Percentiles rank a stretch among this genome's conserved stretches.
These are phyloP conservation scores for Adansonia madagascariensis DNA, from an alignment of 441 rosid species.

Conservation along the genomic window DNA sequence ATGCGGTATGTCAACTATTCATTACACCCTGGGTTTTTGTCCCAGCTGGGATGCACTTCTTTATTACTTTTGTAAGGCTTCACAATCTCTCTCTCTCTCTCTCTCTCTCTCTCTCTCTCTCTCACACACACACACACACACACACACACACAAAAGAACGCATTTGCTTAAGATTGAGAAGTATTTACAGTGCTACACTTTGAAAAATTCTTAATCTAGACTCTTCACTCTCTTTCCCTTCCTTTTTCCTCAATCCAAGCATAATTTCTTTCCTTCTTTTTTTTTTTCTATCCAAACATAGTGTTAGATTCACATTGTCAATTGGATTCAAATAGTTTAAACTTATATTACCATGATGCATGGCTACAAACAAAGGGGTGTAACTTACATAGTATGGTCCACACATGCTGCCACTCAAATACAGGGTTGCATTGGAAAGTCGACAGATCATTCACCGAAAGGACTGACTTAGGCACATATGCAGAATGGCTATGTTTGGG, in stretches of 20 bases:
- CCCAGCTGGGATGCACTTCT: slow-evolving; percentile 9
- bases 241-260: too few relatives aligned
- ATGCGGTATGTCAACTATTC: background rate
- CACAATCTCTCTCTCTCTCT: too few relatives aligned
- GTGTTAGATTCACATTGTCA: background rate
- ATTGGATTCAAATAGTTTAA: background rate
- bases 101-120: too few relatives aligned
- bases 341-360: background rate
- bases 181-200: background rate
- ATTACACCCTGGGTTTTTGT: background rate
- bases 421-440: background rate
- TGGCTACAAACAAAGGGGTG: background rate
- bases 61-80: background rate
- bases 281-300: too few relatives aligned
- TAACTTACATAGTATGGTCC: background rate
- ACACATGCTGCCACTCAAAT: background rate
- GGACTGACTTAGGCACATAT: slow-evolving; percentile 6
- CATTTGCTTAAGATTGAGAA: background rate
- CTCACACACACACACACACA: too few relatives aligned
- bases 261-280: too few relatives aligned
- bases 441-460: background rate
- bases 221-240: background rate
- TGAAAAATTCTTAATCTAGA: background rate
- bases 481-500: background rate
- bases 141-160: too few relatives aligned